Base-by-base conservation (phyloP, 495 filamentous ascomycete genomes). In the Friedmanniomyces simplex region DNA sequence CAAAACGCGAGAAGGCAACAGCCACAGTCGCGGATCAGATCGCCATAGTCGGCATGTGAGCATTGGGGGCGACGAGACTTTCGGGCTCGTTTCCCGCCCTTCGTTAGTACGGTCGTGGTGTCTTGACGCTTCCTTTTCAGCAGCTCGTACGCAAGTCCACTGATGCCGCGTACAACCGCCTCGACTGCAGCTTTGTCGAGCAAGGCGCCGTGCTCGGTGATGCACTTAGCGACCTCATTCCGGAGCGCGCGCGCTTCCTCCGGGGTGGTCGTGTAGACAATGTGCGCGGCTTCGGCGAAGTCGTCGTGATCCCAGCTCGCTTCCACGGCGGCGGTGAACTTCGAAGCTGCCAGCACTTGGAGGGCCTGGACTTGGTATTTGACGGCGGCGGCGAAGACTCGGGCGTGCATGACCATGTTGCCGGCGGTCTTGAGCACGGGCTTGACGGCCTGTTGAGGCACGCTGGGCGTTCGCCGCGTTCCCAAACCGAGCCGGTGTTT, bases 331-430 rank as follows among this genome's bases (percentile, higher is more conserved):
- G 18, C 41, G 34, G 67, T 55, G 55, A 76, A 78, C 34, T 70
- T 74, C 26, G 67, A 50, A 24, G 54, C 58, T 0, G 72, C 66
- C 11, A 73, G 57, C 0, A 63, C 30, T 57, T 75, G 73, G 10
- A 79, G 58, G 13, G 45, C 58, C 0, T 53, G 59, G 4, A 79
- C 64, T 21, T 63, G 60, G 55, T 71, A 76, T 50, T 75, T 76
- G 52, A 77, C 71, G 2, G 69, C 73, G 24, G 74, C 67, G 3
- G 68, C 54, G 50, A 76, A 79, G n/a, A 74, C 62, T n/a, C 66
- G 64, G 21, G 69, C 60, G 52, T 74, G 63, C 21, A 49, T 57
- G 28, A 51, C 20, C 39, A 43, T 43, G 39, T 2, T 43, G 14
- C 39, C 46, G 24, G 6, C 46, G 7, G 7, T 49, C 16, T 49